Percentiles rank a stretch among this genome's conserved stretches.
Conservation (phyloP, 805 yeast genomes). For the Saturnispora hagleri region DNA sequence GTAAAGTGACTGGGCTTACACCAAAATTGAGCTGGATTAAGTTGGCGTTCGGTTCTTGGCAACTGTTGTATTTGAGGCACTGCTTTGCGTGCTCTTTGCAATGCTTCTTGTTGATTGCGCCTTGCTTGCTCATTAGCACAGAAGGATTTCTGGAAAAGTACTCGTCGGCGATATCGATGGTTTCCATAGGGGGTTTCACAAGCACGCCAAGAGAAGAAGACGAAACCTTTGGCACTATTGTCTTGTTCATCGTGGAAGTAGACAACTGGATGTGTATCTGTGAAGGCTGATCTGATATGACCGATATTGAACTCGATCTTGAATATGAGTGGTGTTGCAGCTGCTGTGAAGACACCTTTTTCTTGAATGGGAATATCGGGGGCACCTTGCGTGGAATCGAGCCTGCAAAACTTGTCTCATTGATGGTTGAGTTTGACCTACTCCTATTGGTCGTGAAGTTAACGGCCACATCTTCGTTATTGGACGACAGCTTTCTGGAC, state of each 20-base stretch:
- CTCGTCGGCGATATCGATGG: constrained; percentile 19
- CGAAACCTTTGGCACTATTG: not conserved
- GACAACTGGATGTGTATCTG: not conserved
- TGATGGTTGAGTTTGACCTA: not conserved
- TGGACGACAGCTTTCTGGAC: not conserved
- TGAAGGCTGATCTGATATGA: not conserved
- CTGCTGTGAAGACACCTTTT: constrained; percentile 1
- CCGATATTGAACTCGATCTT: not conserved
- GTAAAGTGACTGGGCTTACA: not conserved
- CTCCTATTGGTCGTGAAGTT: not conserved
- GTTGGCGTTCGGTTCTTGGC: not conserved
- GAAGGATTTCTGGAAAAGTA: constrained; percentile 17
- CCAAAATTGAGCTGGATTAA: not conserved
- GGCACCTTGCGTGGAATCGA: constrained; percentile 7
- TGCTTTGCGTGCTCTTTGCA: not conserved
- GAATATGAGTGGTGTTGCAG: not conserved
- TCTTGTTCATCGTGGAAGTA: not conserved
- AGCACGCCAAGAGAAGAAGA: not conserved
- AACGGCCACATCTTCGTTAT: not conserved
- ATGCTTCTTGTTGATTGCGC: not conserved
- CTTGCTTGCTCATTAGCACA: not conserved
- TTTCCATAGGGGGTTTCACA: not conserved
- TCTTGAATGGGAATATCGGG: not conserved
- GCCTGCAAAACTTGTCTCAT: not conserved
- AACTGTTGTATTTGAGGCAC: not conserved